phyloP scores from a whole-genome alignment of 176 grass and related monocot genomes.

The Oryza glumipatula region DNA sequence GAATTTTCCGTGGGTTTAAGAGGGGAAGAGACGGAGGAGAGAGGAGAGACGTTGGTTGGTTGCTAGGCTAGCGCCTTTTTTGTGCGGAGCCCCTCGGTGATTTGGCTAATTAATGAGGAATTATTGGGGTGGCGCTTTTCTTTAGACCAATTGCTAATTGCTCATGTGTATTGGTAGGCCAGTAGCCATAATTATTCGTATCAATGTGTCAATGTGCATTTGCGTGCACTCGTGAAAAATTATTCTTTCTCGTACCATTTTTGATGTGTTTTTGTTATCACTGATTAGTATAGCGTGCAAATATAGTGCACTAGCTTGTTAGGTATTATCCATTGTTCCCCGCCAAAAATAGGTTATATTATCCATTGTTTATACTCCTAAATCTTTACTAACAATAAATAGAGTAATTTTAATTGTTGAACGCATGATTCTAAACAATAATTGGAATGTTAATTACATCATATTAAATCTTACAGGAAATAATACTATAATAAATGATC shows the following conservation, averaged over 20 bases:
- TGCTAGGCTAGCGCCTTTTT: neutral
- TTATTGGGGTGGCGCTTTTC: neutral
- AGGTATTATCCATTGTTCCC: too few relatives aligned
- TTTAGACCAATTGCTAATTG: neutral
- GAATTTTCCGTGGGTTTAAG: constrained; percentile 36
- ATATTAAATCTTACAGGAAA: too few relatives aligned
- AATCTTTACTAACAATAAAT: too few relatives aligned
- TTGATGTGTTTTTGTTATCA: neutral
- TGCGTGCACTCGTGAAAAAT: neutral
- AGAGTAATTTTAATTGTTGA: too few relatives aligned
- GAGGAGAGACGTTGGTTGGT: neutral
- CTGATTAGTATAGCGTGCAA: neutral
- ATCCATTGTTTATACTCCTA: too few relatives aligned
- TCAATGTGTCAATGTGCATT: neutral
- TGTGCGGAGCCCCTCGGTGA: neutral
- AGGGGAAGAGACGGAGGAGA: neutral
- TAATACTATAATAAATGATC: too few relatives aligned
- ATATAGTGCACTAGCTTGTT: neutral
- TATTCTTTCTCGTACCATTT: neutral
- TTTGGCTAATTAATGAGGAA: neutral
- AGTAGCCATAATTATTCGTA: too few relatives aligned
- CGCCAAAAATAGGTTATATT: too few relatives aligned
- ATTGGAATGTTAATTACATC: too few relatives aligned
- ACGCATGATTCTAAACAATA: too few relatives aligned
- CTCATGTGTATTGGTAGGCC: too few relatives aligned